phyloP scores from a whole-genome alignment of 1,139 yeast genomes.

The Ashbya aceris region DNA sequence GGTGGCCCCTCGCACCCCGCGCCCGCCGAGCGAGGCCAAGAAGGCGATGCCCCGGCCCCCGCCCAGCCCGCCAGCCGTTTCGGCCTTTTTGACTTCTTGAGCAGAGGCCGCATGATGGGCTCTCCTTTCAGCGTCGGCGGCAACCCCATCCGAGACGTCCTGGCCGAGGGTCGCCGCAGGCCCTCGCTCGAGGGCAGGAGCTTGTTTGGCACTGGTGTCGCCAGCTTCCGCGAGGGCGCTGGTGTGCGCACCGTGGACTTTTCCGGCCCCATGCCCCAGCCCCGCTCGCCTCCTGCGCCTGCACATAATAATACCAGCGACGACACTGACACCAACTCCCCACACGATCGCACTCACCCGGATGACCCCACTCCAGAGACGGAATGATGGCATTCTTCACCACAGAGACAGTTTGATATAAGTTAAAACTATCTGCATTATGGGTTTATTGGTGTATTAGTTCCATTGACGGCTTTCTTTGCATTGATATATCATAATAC shows the following conservation, averaged over 20 bases:
- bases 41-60: background rate
- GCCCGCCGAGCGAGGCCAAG: too few relatives aligned
- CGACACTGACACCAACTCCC: too few relatives aligned
- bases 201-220: constrained; percentile 11
- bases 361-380: too few relatives aligned
- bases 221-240: constrained; percentile 9
- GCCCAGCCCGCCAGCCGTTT: background rate
- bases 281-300: constrained; percentile 3
- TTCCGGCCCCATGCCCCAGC: constrained; percentile 10
- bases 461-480: too few relatives aligned
- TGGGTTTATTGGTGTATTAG: too few relatives aligned
- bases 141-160: background rate
- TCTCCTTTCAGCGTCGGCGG: background rate
- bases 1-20: too few relatives aligned
- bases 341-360: too few relatives aligned
- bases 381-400: too few relatives aligned
- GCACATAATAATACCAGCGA: background rate
- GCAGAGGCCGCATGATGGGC: constrained; percentile 1
- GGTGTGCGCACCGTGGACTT: constrained; percentile 12
- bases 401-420: too few relatives aligned
- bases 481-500: too few relatives aligned
- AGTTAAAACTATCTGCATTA: too few relatives aligned
- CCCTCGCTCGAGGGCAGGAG: constrained; percentile 1
- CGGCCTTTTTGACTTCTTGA: constrained; percentile 2
- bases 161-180: background rate